These are phyloP conservation scores for Trifolium pratense DNA, from an alignment of 306 rosid genomes.

Conservation along the genomic window DNA sequence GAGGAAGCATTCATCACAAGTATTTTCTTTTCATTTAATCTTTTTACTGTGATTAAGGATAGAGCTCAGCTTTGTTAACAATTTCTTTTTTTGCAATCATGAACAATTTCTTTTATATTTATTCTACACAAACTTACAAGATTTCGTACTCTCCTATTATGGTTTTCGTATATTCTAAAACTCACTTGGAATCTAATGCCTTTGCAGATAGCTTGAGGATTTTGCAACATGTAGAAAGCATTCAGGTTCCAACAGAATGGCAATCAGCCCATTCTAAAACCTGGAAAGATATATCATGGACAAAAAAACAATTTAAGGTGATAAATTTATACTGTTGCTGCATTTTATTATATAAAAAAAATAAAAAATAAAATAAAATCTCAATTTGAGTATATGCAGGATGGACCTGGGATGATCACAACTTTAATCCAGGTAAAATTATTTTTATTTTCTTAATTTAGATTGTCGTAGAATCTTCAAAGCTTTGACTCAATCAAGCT, in stretches of 20 bases:
- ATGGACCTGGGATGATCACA: constrained; percentile 78
- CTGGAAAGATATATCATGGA: constrained; percentile 74
- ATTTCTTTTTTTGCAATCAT: not conserved
- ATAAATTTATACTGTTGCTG: constrained; percentile 1
- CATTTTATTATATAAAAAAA: too few relatives aligned
- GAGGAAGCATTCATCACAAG: constrained; percentile 91
- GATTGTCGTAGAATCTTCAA: too few relatives aligned
- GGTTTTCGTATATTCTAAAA: constrained; percentile 30
- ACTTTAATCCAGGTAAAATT: constrained; percentile 67
- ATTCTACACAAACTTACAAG: constrained; percentile 18
- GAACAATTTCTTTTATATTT: constrained; percentile 24
- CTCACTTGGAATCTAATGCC: constrained; percentile 22
- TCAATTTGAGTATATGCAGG: constrained; percentile 54
- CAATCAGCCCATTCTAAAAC: constrained; percentile 61
- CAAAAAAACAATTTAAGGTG: constrained; percentile 72
- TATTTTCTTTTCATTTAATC: constrained; percentile 42
- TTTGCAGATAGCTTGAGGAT: constrained; percentile 82
- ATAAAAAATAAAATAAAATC: too few relatives aligned
- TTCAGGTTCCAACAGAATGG: constrained; percentile 70
- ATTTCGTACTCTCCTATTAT: not conserved
- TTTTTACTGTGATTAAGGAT: constrained; percentile 16
- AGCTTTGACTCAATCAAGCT: constrained; percentile 17
- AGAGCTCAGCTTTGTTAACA: not conserved
- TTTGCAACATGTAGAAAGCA: constrained; percentile 70
- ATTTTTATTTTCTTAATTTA: too few relatives aligned